Percentiles rank a stretch among this genome's conserved stretches.
Conservation (phyloP, 2,329 filamentous ascomycete genomes). For the Colletotrichum echinochloae region DNA sequence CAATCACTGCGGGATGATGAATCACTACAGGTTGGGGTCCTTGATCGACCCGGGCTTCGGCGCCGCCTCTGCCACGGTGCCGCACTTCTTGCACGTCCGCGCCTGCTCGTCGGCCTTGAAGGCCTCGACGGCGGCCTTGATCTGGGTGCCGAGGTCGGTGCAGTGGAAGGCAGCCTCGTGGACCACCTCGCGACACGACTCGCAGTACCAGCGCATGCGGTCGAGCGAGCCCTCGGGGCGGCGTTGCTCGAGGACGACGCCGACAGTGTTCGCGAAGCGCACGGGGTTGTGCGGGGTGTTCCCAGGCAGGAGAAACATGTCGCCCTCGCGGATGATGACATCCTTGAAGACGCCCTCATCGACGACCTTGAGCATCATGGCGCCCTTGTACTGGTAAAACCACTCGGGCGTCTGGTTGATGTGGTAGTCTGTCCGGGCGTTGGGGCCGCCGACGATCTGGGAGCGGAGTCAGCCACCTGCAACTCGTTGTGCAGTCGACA, state of each 20-base stretch:
- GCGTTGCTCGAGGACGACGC: constrained; percentile 89
- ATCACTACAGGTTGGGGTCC: constrained; percentile 66
- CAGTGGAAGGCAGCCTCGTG: constrained; percentile 91
- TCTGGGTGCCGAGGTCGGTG: constrained; percentile 91
- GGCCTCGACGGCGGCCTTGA: constrained; percentile 87
- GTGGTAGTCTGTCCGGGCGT: constrained; percentile 97
- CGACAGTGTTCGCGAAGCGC: constrained; percentile 92
- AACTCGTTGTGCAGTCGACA: constrained; percentile 6
- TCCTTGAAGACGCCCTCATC: constrained; percentile 80
- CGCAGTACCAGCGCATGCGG: constrained; percentile 91
- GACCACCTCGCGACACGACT: constrained; percentile 75
- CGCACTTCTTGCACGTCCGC: constrained; percentile 83
- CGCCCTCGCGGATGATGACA: constrained; percentile 90
- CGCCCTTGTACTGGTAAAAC: constrained; percentile 96
- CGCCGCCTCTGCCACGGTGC: constrained; percentile 77
- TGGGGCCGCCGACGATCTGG: constrained; percentile 93
- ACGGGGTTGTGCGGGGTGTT: constrained; percentile 98
- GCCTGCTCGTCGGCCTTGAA: constrained; percentile 77
- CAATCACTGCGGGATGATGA: background rate
- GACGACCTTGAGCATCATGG: constrained; percentile 93
- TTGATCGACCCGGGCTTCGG: constrained; percentile 70
- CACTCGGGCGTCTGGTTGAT: constrained; percentile 97
- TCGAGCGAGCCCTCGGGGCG: constrained; percentile 78
- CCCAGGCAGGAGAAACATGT: constrained; percentile 92
- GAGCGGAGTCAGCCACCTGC: constrained; percentile 11